Conservation (phyloP, 495 filamentous ascomycete genomes). For the Aspergillus funiculosus region DNA sequence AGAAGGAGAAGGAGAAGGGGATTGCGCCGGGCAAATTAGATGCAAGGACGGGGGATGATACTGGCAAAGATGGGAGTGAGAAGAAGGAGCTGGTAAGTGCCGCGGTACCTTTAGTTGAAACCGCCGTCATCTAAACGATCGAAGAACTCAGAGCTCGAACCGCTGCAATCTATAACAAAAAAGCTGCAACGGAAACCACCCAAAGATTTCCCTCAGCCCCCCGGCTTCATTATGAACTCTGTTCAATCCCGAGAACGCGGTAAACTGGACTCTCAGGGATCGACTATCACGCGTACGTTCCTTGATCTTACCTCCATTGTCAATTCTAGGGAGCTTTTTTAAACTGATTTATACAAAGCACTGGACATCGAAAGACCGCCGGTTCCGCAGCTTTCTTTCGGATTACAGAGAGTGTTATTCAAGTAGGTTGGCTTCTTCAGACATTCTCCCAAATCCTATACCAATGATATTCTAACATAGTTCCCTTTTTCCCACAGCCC, state of each 20-base stretch:
- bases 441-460: neutral
- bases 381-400: constrained; percentile 70
- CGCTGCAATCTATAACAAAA: no score
- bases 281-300: constrained; percentile 21
- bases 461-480: constrained; percentile 11
- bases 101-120: neutral
- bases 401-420: constrained; percentile 85
- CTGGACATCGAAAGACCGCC: constrained; percentile 50
- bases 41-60: no score
- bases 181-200: neutral
- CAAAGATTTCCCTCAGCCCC: neutral
- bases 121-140: no score
- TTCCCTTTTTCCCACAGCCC: constrained; percentile 42
- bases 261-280: constrained; percentile 9
- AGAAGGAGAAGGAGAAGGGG: no score
- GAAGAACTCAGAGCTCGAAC: neutral
- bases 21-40: no score
- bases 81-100: no score
- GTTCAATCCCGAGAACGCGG: constrained; percentile 13
- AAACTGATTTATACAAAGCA: constrained; percentile 22
- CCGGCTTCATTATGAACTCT: constrained; percentile 7
- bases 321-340: neutral
- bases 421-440: constrained; percentile 48
- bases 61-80: no score
- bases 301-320: neutral